Percentiles rank a stretch among this genome's conserved stretches.
phyloP scores from a whole-genome alignment of 192 early-diverging fungal genomes.

The Jimgerdemannia flammicorona region DNA sequence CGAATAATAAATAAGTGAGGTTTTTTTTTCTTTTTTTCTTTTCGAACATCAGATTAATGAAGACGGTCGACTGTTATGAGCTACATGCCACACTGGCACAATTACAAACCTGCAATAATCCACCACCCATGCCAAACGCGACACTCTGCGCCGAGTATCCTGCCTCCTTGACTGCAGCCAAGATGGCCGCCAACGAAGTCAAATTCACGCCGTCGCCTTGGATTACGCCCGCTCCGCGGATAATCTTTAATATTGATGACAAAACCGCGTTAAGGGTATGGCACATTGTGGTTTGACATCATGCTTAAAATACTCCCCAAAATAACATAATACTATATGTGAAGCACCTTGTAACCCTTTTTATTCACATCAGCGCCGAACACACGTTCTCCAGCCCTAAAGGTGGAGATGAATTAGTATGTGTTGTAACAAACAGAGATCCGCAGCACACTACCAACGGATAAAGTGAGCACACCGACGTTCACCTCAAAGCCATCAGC shows the following conservation, averaged over 20 bases:
- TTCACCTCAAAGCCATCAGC: conserved; percentile 62
- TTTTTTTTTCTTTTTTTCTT: no score
- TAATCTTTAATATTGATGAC: conserved; percentile 17
- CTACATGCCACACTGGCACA: no score
- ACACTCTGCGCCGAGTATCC: conserved; percentile 73
- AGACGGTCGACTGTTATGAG: no score
- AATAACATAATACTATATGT: neutral
- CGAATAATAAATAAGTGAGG: no score
- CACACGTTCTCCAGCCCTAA: conserved; percentile 63
- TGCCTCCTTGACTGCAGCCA: conserved; percentile 48
- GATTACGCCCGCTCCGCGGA: conserved; percentile 71
- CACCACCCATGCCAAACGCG: conserved; percentile 87
- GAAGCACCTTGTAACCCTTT: conserved; percentile 72
- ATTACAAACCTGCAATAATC: conserved; percentile 47
- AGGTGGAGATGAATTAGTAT: neutral
- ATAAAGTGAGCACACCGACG: neutral
- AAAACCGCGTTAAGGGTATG: neutral
- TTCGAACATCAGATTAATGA: no score
- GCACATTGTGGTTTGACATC: neutral
- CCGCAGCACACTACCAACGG: neutral
- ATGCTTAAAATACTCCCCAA: neutral
- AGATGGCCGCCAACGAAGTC: conserved; percentile 46
- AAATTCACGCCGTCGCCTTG: conserved; percentile 82
- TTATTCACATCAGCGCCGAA: conserved; percentile 67
- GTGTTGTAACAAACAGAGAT: neutral